phyloP scores from a whole-genome alignment of 352 stramenopile genomes.

The Aphanomyces astaci region DNA sequence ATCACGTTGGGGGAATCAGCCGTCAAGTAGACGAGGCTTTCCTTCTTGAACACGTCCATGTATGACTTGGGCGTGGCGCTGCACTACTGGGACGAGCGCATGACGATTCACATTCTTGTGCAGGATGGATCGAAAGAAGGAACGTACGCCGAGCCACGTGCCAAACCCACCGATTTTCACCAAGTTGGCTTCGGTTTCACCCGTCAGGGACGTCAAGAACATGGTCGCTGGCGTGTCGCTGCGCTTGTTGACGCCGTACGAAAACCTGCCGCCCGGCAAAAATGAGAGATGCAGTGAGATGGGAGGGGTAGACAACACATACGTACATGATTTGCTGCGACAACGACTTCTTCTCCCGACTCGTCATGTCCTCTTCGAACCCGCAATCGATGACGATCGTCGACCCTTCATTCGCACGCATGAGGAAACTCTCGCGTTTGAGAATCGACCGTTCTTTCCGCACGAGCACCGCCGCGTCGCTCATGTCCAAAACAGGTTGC shows the following conservation, averaged over 20 bases:
- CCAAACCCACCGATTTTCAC: conserved; percentile 88
- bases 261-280: conserved; percentile 54
- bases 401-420: conserved; percentile 73
- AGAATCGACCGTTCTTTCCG: conserved; percentile 49
- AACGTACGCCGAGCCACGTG: conserved; percentile 57
- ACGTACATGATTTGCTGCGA: conserved; percentile 92
- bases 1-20: conserved; percentile 91
- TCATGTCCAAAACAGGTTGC: conserved; percentile 67
- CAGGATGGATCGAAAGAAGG: too few species aligned
- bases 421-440: conserved; percentile 69
- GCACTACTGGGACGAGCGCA: conserved; percentile 41
- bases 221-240: conserved; percentile 45
- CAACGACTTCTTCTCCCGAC: conserved; percentile 90
- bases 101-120: conserved; percentile 67
- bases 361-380: conserved; percentile 90
- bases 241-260: conserved; percentile 66
- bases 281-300: conserved; percentile 28
- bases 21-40: conserved; percentile 91
- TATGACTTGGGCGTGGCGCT: conserved; percentile 48
- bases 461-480: conserved; percentile 52
- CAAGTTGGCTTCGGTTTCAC: conserved; percentile 72
- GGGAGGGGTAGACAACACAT: conserved; percentile 30
- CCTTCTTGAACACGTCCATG: conserved; percentile 67
- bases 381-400: conserved; percentile 90
- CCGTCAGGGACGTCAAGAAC: conserved; percentile 59